Conservation (phyloP, 2,329 filamentous ascomycete genomes). For the Xylaria sp. region DNA sequence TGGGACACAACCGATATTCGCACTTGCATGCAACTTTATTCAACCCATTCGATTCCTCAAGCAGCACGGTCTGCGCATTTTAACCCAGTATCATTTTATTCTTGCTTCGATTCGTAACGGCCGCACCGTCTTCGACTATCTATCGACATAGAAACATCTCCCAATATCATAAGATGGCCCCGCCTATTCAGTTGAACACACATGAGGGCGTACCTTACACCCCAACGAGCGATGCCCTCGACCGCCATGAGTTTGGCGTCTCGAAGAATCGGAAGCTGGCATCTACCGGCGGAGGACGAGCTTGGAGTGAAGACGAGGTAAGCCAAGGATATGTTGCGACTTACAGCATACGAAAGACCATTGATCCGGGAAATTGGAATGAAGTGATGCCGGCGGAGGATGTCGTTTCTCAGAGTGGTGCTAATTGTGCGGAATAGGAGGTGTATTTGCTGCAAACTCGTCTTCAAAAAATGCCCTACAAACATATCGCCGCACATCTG, state of each 20-base stretch:
- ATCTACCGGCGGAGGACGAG: slow-evolving; percentile 79
- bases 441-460: slow-evolving; percentile 85
- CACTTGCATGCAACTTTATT: slow-evolving; percentile 32
- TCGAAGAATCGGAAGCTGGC: slow-evolving; percentile 74
- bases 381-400: neutral
- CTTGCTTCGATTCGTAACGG: slow-evolving; percentile 51
- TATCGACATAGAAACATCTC: neutral
- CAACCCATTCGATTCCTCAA: slow-evolving; percentile 55
- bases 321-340: slow-evolving; percentile 43
- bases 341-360: neutral
- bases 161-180: slow-evolving; percentile 59
- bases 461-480: slow-evolving; percentile 89
- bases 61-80: slow-evolving; percentile 57
- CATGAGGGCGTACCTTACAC: slow-evolving; percentile 58
- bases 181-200: slow-evolving; percentile 59
- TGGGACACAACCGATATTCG: slow-evolving; percentile 34
- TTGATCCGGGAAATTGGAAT: slow-evolving; percentile 4
- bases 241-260: slow-evolving; percentile 69
- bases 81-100: slow-evolving; percentile 40
- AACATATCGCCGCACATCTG: slow-evolving; percentile 85
- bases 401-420: slow-evolving; percentile 28
- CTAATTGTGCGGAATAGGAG: slow-evolving; percentile 64
- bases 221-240: slow-evolving; percentile 64
- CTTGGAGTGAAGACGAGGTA: slow-evolving; percentile 90
- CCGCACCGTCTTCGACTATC: slow-evolving; percentile 47